Evolutionary conservation across 768 basidiomycete species (phyloP).

Genomic region (Bullera alba): DNA sequence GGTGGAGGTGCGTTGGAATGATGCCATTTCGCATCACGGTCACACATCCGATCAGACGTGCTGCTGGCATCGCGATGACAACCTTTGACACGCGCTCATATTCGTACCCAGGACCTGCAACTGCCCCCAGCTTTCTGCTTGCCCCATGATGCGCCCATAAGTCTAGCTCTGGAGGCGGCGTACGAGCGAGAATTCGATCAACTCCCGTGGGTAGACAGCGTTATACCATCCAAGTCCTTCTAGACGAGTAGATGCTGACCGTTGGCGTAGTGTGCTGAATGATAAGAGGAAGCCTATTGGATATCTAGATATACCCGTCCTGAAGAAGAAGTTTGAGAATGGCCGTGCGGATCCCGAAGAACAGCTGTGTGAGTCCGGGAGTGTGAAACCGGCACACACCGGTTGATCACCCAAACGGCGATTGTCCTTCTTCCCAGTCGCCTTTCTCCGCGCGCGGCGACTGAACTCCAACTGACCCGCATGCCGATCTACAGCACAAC

Average conservation of each 20-base stretch:
- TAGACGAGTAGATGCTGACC: not conserved
- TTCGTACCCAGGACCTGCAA: constrained; percentile 39
- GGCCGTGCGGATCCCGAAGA: constrained; percentile 67
- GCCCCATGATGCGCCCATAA: constrained; percentile 62
- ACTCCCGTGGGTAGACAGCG: constrained; percentile 60
- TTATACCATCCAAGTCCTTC: not conserved
- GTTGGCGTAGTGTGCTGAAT: constrained; percentile 61
- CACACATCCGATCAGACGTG: not conserved
- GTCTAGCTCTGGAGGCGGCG: constrained; percentile 72
- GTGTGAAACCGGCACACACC: not conserved
- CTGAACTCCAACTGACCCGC: too few relatives aligned
- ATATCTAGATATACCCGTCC: constrained; percentile 67
- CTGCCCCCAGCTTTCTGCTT: constrained; percentile 77
- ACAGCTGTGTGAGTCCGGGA: constrained; percentile 51
- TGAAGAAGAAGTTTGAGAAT: constrained; percentile 74
- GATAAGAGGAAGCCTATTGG: constrained; percentile 67
- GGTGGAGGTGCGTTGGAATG: constrained; percentile 66
- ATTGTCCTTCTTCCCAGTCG: not conserved
- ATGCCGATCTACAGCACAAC: constrained; percentile 28
- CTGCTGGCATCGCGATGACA: too few relatives aligned
- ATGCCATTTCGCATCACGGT: too few relatives aligned
- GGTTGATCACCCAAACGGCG: not conserved
- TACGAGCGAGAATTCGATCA: constrained; percentile 93
- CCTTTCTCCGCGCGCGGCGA: too few relatives aligned
- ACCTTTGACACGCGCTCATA: too few relatives aligned